Evolutionary conservation across 2,329 filamentous ascomycete genomes (phyloP).

Genomic region (Byssoonygena ceratinophila): DNA sequence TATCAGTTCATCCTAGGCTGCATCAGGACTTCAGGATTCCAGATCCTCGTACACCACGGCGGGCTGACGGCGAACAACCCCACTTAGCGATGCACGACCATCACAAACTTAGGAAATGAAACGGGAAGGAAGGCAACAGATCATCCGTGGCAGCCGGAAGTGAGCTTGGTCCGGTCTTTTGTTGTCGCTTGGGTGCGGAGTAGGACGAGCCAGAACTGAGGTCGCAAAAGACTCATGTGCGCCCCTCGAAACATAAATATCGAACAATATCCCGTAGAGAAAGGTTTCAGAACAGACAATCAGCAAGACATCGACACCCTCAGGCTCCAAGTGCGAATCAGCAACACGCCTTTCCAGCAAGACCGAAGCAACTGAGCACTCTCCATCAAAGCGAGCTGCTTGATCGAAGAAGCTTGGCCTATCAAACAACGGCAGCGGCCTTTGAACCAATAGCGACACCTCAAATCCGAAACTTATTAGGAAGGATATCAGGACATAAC

Average conservation of each 20-base stretch:
- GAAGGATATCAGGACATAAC: background rate
- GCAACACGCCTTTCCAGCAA: background rate
- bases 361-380: background rate
- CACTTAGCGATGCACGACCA: conserved; percentile 10
- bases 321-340: background rate
- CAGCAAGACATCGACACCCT: background rate
- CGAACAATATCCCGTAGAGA: background rate
- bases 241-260: conserved; percentile 9
- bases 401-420: background rate
- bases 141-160: conserved; percentile 9
- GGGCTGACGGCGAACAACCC: conserved; percentile 20
- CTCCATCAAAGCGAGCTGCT: background rate
- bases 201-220: background rate
- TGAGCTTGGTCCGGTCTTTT: background rate
- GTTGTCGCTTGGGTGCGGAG: background rate
- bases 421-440: background rate
- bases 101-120: conserved; percentile 7
- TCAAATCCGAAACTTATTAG: conserved; percentile 19
- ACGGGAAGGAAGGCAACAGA: conserved; percentile 20
- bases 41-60: conserved; percentile 20
- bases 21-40: conserved; percentile 8
- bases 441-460: background rate
- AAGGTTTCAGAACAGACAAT: background rate
- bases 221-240: background rate
- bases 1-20: conserved; percentile 9